These are phyloP conservation scores for Candida parachauliodes DNA, from an alignment of 805 yeast genomes.

Conservation along the genomic window DNA sequence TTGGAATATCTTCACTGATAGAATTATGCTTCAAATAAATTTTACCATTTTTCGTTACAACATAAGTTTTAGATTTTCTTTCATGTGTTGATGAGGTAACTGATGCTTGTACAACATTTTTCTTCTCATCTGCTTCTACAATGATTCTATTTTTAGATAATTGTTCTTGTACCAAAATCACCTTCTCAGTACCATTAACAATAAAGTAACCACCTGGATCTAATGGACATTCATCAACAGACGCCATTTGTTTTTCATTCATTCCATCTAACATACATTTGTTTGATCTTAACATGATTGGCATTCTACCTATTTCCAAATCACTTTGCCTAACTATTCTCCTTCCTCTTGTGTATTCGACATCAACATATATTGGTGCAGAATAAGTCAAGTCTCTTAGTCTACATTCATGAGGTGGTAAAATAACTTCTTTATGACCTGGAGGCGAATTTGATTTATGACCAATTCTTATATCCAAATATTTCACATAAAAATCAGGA, in stretches of 20 bases:
- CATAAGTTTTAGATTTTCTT: slow-evolving; percentile 95
- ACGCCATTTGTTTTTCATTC: slow-evolving; percentile 81
- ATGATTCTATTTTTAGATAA: slow-evolving; percentile 94
- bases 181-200: slow-evolving; percentile 97
- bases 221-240: slow-evolving; percentile 86
- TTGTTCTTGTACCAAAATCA: slow-evolving; percentile 94
- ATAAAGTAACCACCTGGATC: slow-evolving; percentile 99
- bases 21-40: slow-evolving; percentile 94
- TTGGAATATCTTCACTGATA: slow-evolving; percentile 91
- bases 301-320: slow-evolving; percentile 96
- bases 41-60: slow-evolving; percentile 83
- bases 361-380: slow-evolving; percentile 95
- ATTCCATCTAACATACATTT: slow-evolving; percentile 84
- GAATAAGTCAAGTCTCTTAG: slow-evolving; percentile 90
- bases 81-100: slow-evolving; percentile 98
- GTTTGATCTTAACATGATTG: slow-evolving; percentile 93
- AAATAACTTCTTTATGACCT: slow-evolving; percentile 53
- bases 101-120: slow-evolving; percentile 91
- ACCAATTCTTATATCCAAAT: slow-evolving; percentile 90
- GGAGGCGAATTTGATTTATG: slow-evolving; percentile 55
- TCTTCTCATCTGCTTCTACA: slow-evolving; percentile 95
- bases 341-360: slow-evolving; percentile 93
- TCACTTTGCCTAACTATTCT: slow-evolving; percentile 87
- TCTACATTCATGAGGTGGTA: slow-evolving; percentile 94
- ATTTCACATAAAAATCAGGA: slow-evolving; percentile 92